These are phyloP conservation scores for Penicillium bovifimosum DNA, from an alignment of 495 filamentous ascomycete genomes.

Conservation along the genomic window DNA sequence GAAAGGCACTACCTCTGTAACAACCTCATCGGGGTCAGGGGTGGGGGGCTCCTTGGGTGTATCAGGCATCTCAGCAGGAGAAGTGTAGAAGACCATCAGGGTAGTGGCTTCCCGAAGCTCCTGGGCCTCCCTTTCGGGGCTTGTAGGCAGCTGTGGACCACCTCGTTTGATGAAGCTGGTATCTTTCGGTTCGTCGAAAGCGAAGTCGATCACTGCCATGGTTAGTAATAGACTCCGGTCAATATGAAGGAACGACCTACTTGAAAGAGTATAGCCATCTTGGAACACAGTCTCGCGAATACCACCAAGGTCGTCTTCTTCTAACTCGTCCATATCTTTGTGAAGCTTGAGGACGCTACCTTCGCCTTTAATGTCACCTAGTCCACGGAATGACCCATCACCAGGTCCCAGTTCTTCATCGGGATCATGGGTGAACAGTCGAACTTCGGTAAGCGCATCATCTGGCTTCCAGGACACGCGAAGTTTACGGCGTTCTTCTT, in stretches of 20 bases:
- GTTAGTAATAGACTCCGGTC: slow-evolving; percentile 18
- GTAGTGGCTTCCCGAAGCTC: slow-evolving; percentile 69
- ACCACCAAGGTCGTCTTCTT: slow-evolving; percentile 61
- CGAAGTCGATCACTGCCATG: slow-evolving; percentile 50
- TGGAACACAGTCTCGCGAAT: slow-evolving; percentile 42
- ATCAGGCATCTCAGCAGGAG: slow-evolving; percentile 66
- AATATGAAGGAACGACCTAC: slow-evolving; percentile 21
- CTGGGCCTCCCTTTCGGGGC: slow-evolving; percentile 61
- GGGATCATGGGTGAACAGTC: slow-evolving; percentile 71
- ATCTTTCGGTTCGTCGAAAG: slow-evolving; percentile 41
- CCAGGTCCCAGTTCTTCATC: slow-evolving; percentile 74
- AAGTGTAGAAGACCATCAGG: slow-evolving; percentile 77
- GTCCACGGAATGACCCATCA: slow-evolving; percentile 60
- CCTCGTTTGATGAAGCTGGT: slow-evolving; percentile 57
- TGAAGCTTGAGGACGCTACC: slow-evolving; percentile 77
- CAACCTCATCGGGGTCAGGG: slow-evolving; percentile 33
- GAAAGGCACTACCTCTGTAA: slow-evolving; percentile 36
- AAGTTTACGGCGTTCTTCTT: slow-evolving; percentile 68
- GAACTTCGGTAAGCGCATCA: slow-evolving; percentile 62
- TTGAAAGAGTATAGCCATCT: slow-evolving; percentile 39
- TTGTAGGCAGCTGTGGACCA: slow-evolving; percentile 53
- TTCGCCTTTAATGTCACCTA: slow-evolving; percentile 66
- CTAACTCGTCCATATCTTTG: slow-evolving; percentile 53
- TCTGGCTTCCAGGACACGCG: slow-evolving; percentile 70
- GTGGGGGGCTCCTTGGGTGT: slow-evolving; percentile 68